Conservation (phyloP, 371 early-diverging fungal genomes). For the Rhizopus sp. region DNA sequence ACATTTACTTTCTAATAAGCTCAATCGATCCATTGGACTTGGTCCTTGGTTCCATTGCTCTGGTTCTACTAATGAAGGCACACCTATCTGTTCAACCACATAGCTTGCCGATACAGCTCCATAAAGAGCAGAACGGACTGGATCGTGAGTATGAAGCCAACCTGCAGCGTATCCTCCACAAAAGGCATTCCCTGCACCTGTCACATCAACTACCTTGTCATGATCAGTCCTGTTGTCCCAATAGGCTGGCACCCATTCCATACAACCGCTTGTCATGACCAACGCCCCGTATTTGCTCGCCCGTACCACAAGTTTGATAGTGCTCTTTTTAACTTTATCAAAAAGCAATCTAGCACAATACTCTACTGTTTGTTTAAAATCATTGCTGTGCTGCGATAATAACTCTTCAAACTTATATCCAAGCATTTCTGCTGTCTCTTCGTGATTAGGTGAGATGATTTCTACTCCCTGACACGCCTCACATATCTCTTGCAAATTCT, state of each 20-base stretch:
- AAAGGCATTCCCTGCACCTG: conserved; percentile 55
- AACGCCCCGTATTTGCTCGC: conserved; percentile 40
- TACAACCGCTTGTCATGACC: neutral
- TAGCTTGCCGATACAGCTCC: conserved; percentile 49
- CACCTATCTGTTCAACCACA: conserved; percentile 48
- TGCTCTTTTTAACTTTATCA: neutral
- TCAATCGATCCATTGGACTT: conserved; percentile 24
- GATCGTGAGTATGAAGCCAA: conserved; percentile 33
- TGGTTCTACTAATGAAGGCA: conserved; percentile 19
- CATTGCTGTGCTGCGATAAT: conserved; percentile 2
- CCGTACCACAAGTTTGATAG: conserved; percentile 23
- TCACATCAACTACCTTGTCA: conserved; percentile 37
- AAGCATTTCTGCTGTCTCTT: conserved; percentile 29
- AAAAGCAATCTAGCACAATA: conserved; percentile 8
- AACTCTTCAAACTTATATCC: conserved; percentile 9
- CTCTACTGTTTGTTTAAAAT: conserved; percentile 14
- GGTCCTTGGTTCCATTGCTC: conserved; percentile 38
- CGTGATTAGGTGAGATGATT: conserved; percentile 36
- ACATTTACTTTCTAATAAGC: conserved; percentile 14
- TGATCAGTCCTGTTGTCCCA: conserved; percentile 22
- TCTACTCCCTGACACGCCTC: conserved; percentile 13
- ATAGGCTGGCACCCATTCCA: conserved; percentile 40
- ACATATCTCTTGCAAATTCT: conserved; percentile 16
- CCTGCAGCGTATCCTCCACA: conserved; percentile 43
- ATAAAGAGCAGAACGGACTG: conserved; percentile 32